phyloP scores from a whole-genome alignment of 2,329 filamentous ascomycete species.

The Fonsecaea multimorphosa region DNA sequence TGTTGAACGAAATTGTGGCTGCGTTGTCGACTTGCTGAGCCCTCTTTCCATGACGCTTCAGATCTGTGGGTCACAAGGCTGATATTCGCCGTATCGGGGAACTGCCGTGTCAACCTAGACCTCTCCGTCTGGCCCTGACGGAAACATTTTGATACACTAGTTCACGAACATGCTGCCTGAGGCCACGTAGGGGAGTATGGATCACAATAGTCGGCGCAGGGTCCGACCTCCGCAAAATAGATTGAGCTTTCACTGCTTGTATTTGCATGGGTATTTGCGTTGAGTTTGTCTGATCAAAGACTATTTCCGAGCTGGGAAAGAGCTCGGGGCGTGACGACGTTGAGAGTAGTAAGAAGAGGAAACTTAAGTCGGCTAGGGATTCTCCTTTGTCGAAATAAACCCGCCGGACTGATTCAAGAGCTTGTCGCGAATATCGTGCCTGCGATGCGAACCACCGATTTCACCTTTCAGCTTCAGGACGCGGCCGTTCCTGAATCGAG shows the following conservation, averaged over 20 bases:
- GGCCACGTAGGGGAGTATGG: neutral
- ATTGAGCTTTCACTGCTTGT: neutral
- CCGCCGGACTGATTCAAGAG: neutral
- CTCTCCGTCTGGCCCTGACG: neutral
- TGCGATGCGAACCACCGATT: neutral
- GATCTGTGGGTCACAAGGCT: neutral
- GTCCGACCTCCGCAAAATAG: neutral
- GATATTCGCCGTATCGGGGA: neutral
- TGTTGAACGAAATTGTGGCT: neutral
- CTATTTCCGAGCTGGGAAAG: neutral
- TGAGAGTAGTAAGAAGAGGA: neutral
- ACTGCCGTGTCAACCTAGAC: no score
- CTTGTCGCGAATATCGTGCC: neutral
- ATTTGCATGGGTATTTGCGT: neutral
- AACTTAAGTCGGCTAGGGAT: neutral
- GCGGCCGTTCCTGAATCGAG: neutral
- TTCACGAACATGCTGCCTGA: neutral
- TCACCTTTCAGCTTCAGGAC: neutral
- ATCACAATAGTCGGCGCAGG: neutral
- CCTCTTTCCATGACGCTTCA: neutral
- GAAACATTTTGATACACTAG: neutral
- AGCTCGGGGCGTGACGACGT: neutral
- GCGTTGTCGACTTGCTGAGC: neutral
- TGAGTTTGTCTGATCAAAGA: neutral
- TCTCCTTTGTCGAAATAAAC: neutral